Base-by-base conservation (phyloP, 352 stramenopile species). In the Phytophthora quininea region DNA sequence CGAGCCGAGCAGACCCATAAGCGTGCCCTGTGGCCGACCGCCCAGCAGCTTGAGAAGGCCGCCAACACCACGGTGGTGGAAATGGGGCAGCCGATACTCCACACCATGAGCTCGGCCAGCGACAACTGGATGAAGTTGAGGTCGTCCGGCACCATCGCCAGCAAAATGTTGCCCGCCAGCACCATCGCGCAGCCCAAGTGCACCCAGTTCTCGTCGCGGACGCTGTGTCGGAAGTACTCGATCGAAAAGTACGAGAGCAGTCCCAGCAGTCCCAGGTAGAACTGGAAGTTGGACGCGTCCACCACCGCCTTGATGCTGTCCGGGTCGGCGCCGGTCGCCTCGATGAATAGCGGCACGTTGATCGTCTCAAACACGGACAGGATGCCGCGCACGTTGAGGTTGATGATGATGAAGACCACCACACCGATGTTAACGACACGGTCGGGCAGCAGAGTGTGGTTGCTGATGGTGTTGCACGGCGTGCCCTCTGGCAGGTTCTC, bases 361-460 rank as follows among this genome's bases (percentile, higher is more conserved):
- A 93, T 82, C 3, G 86, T 94, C 71, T 94, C 86, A 54, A 94
- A 94, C 3, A 94, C 86, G 1, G 84, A 92, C 52, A 94, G 58
- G 33, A 94, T 92, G 27, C 84, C 86, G 19, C 86, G 82, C 3
- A 80, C 83, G 46, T 75, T 86, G 64, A 92, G 90, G 71, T 94
- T 94, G 33, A 94, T 68, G 63, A 88, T 85, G 66, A 94, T 92
- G 63, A 92, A 94, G 9, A 94, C 82, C 27, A 82, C 63, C 0
- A 79, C 82, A 33, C 86, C 86, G 58, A 89, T 86, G 58, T 84
- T 84, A n/a, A 94, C 81, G 51, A 94, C 77, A 32, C 78, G 76
- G 45, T 88, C 79, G 2, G 86, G 79, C 51, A 91, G 73, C 3
- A 63, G 73, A 14, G 76, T 90, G 47, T 76, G 56, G 38, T 88